Percentiles rank a stretch among this genome's conserved stretches.
These are phyloP conservation scores for Lagenidium sp. DNA, from an alignment of 352 stramenopile species.

Conservation along the genomic window DNA sequence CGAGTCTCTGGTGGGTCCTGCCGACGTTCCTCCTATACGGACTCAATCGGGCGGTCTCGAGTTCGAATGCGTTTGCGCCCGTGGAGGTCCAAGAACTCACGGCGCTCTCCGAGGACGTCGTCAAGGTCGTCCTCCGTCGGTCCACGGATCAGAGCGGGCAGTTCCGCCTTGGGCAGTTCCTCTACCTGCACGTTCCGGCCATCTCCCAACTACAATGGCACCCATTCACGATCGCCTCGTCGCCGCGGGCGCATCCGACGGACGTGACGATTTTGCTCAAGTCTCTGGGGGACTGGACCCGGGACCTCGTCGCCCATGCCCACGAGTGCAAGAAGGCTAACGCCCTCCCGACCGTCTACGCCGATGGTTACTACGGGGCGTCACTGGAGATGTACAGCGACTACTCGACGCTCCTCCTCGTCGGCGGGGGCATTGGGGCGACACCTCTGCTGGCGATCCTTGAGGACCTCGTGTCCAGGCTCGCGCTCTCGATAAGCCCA, in stretches of 20 bases:
- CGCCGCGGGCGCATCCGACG: conserved; percentile 9
- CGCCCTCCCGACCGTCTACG: conserved; percentile 5
- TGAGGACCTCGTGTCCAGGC: conserved; percentile 10
- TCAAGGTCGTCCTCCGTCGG: conserved; percentile 4
- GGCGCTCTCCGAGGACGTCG: conserved; percentile 1
- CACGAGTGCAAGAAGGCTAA: conserved; percentile 1
- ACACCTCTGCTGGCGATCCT: conserved; percentile 17
- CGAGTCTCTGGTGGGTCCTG: conserved; percentile 16
- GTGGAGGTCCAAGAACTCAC: conserved; percentile 4
- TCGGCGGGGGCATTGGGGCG: conserved; percentile 16
- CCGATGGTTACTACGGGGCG: conserved; percentile 13
- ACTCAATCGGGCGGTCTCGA: conserved; percentile 14
- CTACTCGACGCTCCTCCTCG: conserved; percentile 11
- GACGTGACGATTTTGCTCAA: conserved; percentile 12
- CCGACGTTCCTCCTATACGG: conserved; percentile 17
- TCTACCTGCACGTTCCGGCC: conserved; percentile 11
- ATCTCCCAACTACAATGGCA: conserved; percentile 5
- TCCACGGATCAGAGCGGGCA: not conserved
- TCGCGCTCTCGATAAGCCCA: not conserved
- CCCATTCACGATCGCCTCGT: conserved; percentile 11
- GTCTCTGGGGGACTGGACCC: conserved; percentile 10
- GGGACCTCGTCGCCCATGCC: conserved; percentile 5
- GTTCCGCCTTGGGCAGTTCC: conserved; percentile 5
- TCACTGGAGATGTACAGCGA: conserved; percentile 12
- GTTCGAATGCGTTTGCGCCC: conserved; percentile 6